Conservation (phyloP, 2,329 filamentous ascomycete species). For the Arthrinium puccinioides region DNA sequence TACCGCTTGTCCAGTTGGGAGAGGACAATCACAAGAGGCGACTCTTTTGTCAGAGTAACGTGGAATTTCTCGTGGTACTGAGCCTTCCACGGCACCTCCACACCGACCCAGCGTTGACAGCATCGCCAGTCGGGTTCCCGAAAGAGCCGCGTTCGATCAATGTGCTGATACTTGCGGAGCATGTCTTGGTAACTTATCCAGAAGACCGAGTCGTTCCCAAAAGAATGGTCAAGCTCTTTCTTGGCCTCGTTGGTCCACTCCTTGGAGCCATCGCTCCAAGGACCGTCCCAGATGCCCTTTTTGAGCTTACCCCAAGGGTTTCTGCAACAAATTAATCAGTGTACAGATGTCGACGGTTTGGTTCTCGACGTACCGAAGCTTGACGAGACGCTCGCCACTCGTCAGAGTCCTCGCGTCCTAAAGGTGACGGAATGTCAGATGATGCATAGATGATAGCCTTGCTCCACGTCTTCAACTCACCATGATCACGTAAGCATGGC, state of each 20-base stretch:
- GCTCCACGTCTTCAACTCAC: neutral
- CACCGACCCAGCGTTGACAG: conserved; percentile 52
- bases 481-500: conserved; percentile 55
- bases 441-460: neutral
- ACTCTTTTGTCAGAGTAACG: conserved; percentile 46
- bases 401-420: conserved; percentile 43
- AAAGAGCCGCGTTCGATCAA: conserved; percentile 57
- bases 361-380: conserved; percentile 31
- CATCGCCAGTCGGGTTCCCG: conserved; percentile 50
- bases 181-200: conserved; percentile 59
- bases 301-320: conserved; percentile 55
- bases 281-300: conserved; percentile 52
- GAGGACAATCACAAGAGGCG: conserved; percentile 51
- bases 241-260: conserved; percentile 54
- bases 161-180: conserved; percentile 52
- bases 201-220: conserved; percentile 56
- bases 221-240: conserved; percentile 49
- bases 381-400: conserved; percentile 46
- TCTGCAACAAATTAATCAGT: conserved; percentile 13
- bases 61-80: conserved; percentile 57
- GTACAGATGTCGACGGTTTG: neutral
- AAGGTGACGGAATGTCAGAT: neutral
- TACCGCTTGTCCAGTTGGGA: conserved; percentile 57
- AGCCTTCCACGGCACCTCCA: conserved; percentile 54
- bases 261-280: conserved; percentile 53